These are phyloP conservation scores for Penicillium ochrochloron DNA, from an alignment of 495 filamentous ascomycete species.

Conservation along the genomic window DNA sequence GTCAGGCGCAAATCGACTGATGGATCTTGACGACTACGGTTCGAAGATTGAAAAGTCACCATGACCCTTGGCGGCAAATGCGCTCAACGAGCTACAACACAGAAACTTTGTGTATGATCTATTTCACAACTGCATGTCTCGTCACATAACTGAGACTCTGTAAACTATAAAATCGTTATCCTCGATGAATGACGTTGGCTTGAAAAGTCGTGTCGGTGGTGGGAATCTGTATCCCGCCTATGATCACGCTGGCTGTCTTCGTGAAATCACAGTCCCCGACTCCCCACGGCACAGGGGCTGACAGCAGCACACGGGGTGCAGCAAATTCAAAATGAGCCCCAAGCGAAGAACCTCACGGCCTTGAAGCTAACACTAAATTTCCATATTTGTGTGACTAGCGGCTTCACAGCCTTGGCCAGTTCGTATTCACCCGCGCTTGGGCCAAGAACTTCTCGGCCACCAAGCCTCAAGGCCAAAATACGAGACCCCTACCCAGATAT, in stretches of 20 bases:
- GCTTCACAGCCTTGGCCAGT: conserved; percentile 14
- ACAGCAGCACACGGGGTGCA: background rate
- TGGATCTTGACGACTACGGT: no score
- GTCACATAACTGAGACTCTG: background rate
- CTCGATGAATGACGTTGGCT: background rate
- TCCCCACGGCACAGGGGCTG: no score
- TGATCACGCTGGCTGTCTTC: no score
- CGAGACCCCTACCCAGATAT: conserved; percentile 8
- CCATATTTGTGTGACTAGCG: conserved; percentile 3
- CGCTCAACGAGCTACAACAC: background rate
- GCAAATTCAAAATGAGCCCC: background rate
- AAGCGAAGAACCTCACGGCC: background rate
- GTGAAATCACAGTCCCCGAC: no score
- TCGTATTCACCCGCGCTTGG: conserved; percentile 20
- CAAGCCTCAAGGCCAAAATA: conserved; percentile 6
- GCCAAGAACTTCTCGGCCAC: background rate
- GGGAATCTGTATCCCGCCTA: background rate
- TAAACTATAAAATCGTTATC: background rate
- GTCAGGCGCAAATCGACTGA: no score
- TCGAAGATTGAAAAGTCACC: background rate
- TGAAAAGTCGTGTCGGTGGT: background rate
- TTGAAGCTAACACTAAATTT: background rate
- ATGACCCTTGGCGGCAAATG: background rate
- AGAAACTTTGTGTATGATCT: background rate
- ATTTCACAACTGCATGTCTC: background rate